A percentile compares a stretch with the other conserved stretches of the same genome.
Evolutionary conservation across 768 basidiomycete species (phyloP).

Genomic region (Mycena crocata): DNA sequence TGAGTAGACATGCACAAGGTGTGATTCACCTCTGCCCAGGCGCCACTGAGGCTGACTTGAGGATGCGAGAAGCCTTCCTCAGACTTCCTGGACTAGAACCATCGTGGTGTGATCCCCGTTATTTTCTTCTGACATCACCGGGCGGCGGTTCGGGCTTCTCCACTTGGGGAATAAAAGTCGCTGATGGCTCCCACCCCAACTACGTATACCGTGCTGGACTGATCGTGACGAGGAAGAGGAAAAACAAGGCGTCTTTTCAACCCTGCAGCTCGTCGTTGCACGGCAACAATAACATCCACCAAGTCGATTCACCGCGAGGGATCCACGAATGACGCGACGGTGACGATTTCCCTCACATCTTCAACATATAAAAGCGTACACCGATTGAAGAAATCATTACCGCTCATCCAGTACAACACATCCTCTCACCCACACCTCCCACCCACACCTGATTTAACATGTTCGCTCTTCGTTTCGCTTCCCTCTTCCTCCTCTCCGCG

Average conservation of each 20-base stretch:
- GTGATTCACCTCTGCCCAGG: too few relatives aligned
- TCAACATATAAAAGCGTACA: neutral
- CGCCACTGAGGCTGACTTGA: too few relatives aligned
- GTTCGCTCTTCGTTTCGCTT: constrained; percentile 30
- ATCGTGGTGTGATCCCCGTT: neutral
- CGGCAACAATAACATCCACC: constrained; percentile 48
- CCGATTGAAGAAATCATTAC: neutral
- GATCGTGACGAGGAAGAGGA: too few relatives aligned
- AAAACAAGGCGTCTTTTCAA: too few relatives aligned
- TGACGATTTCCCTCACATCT: neutral
- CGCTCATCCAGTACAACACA: constrained; percentile 4
- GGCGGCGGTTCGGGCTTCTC: neutral
- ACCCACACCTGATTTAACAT: constrained; percentile 15
- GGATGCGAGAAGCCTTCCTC: too few relatives aligned
- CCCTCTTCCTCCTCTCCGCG: constrained; percentile 19
- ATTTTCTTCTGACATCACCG: neutral
- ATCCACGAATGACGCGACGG: neutral
- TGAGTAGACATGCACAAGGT: too few relatives aligned
- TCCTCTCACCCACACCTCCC: neutral
- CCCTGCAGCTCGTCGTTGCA: neutral
- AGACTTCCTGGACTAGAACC: neutral
- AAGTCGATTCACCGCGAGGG: neutral
- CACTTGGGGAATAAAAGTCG: neutral
- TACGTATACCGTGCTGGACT: too few relatives aligned
- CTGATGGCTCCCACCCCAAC: constrained; percentile 16